Evolutionary conservation across 2,329 filamentous ascomycete species (phyloP).

Genomic region (Zasmidium citrigriseum): DNA sequence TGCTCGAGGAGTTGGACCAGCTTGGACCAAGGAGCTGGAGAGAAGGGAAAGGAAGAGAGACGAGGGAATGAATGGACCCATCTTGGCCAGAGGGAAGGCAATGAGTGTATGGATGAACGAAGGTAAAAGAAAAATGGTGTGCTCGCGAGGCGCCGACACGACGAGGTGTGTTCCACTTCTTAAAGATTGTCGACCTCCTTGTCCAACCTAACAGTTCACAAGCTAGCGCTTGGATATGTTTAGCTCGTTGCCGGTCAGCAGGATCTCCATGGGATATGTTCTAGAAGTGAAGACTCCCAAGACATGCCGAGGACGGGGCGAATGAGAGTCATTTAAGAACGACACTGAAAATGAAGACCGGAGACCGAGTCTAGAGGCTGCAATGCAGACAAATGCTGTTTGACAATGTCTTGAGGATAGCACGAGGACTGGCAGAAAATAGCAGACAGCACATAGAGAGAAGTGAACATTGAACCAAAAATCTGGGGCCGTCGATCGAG

Average conservation of each 20-base stretch:
- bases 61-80: conserved; percentile 5
- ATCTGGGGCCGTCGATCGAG: no score
- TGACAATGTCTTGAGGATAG: no score
- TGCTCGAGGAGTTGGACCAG: not conserved
- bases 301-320: not conserved
- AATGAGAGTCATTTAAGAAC: not conserved
- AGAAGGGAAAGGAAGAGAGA: conserved; percentile 2
- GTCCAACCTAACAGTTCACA: no score
- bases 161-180: no score
- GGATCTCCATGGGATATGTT: not conserved
- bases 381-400: no score
- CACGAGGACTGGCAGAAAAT: no score
- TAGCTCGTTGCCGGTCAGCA: not conserved
- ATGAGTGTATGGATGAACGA: not conserved
- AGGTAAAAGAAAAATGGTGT: not conserved
- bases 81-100: not conserved
- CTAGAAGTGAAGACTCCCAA: not conserved
- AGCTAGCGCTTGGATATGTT: not conserved
- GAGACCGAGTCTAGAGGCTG: no score
- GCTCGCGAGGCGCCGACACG: no score
- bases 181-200: no score
- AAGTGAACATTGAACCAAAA: no score
- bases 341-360: not conserved
- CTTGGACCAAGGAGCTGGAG: not conserved
- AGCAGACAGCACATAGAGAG: no score